Conservation (phyloP, 176 grass and related monocot species). For the Oryza australiensis region DNA sequence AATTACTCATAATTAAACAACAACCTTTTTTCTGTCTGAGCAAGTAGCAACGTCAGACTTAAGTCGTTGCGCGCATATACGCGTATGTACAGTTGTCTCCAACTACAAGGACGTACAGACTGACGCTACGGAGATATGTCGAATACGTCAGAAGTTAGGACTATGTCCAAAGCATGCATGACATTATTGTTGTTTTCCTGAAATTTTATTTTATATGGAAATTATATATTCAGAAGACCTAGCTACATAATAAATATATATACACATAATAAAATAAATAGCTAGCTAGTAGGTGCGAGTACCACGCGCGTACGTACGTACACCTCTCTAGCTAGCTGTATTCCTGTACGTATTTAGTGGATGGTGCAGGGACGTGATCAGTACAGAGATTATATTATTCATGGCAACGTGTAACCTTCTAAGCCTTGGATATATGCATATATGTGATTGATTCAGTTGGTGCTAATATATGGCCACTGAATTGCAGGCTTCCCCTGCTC, state of each 20-base stretch:
- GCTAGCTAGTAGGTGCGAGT: background rate
- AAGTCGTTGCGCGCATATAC: background rate
- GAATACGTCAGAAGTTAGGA: background rate
- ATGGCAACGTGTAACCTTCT: background rate
- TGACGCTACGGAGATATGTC: background rate
- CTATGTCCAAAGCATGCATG: background rate
- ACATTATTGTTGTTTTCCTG: background rate
- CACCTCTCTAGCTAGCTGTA: background rate
- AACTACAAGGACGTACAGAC: conserved; percentile 10
- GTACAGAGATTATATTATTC: background rate
- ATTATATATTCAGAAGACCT: background rate
- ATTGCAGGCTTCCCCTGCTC: background rate
- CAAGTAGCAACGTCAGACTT: background rate
- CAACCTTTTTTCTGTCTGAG: background rate
- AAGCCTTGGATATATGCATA: background rate
- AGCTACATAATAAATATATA: background rate
- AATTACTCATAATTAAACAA: background rate
- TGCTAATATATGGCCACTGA: background rate
- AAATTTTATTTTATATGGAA: background rate
- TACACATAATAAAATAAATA: background rate
- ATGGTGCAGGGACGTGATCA: background rate
- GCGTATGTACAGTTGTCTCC: background rate
- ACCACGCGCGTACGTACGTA: background rate
- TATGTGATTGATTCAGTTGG: background rate
- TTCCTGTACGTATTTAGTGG: background rate